Percentiles rank a stretch among this genome's conserved stretches.
phyloP scores from a whole-genome alignment of 1,284 basidiomycete species.

The Agroathelia rolfsii region DNA sequence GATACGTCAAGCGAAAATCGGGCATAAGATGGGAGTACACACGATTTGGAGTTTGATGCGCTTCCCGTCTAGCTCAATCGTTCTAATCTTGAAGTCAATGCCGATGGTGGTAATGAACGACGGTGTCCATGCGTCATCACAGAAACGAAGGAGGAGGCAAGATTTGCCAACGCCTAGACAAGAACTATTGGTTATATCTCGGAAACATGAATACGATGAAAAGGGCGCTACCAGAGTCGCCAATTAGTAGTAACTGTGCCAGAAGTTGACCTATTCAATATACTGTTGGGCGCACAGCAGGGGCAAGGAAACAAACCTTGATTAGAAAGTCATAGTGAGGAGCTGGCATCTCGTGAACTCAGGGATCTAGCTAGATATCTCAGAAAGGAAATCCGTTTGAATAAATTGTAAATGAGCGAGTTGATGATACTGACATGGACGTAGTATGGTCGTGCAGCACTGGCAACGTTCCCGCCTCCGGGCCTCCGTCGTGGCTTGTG shows the following conservation, averaged over 20 bases:
- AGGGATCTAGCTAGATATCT: conserved; percentile 13
- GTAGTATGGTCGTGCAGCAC: too few relatives aligned
- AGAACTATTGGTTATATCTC: conserved; percentile 5
- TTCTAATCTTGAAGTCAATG: conserved; percentile 94
- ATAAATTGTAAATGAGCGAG: too few relatives aligned
- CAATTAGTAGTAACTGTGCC: conserved; percentile 82
- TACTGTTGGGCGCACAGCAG: conserved; percentile 6
- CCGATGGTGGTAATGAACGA: conserved; percentile 99
- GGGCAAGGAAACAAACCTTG: conserved; percentile 47
- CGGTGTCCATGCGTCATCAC: conserved; percentile 99
- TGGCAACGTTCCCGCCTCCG: too few relatives aligned
- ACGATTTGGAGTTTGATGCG: conserved; percentile 96
- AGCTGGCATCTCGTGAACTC: conserved; percentile 50
- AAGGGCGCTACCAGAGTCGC: conserved; percentile 71
- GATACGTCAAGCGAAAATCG: conserved; percentile 8
- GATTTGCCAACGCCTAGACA: conserved; percentile 91
- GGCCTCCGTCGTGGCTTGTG: too few relatives aligned
- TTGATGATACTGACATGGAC: too few relatives aligned
- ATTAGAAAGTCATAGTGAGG: conserved; percentile 90
- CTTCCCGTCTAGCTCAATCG: conserved; percentile 93
- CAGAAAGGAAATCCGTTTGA: too few relatives aligned
- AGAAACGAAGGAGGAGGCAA: conserved; percentile 96
- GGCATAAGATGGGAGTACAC: too few relatives aligned
- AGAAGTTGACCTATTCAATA: conserved; percentile 7
- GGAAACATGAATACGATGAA: conserved; percentile 4